Evolutionary conservation across 1,284 basidiomycete species (phyloP).

Genomic region (Leucoagaricus sp.): DNA sequence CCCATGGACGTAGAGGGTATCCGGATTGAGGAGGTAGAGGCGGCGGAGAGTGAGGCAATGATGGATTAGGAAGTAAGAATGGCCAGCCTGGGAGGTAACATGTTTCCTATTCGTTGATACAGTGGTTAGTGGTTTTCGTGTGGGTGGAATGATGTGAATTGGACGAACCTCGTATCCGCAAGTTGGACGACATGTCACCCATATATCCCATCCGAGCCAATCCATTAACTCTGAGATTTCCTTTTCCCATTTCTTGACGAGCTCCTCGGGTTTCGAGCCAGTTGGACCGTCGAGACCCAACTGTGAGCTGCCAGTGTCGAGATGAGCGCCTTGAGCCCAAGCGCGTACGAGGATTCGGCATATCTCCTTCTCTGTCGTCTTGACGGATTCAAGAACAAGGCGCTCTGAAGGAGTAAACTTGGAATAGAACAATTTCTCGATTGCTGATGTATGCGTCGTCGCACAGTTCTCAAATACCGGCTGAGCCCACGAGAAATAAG

Average conservation of each 20-base stretch:
- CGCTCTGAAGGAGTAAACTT: slow-evolving; percentile 37
- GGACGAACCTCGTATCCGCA: slow-evolving; percentile 40
- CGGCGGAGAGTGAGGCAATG: too few relatives aligned
- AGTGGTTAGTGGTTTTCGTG: not conserved
- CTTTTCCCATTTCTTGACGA: slow-evolving; percentile 29
- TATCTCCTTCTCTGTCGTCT: slow-evolving; percentile 43
- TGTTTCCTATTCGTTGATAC: too few relatives aligned
- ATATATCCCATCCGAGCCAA: slow-evolving; percentile 50
- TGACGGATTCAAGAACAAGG: slow-evolving; percentile 33
- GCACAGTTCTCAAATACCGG: slow-evolving; percentile 35
- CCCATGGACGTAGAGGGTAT: too few relatives aligned
- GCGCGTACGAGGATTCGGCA: slow-evolving; percentile 36
- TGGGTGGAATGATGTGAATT: not conserved
- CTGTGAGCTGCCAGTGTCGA: too few relatives aligned
- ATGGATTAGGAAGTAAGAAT: too few relatives aligned
- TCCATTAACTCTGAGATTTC: slow-evolving; percentile 35
- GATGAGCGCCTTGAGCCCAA: not conserved
- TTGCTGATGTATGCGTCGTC: slow-evolving; percentile 33
- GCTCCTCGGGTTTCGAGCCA: not conserved
- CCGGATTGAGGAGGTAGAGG: too few relatives aligned
- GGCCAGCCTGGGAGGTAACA: too few relatives aligned
- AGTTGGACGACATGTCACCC: slow-evolving; percentile 43
- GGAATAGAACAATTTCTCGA: slow-evolving; percentile 18
- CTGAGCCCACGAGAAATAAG: slow-evolving; percentile 28
- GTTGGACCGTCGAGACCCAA: slow-evolving; percentile 32